phyloP scores from a whole-genome alignment of 2,329 filamentous ascomycete species.

The Fusarium lyarnte region DNA sequence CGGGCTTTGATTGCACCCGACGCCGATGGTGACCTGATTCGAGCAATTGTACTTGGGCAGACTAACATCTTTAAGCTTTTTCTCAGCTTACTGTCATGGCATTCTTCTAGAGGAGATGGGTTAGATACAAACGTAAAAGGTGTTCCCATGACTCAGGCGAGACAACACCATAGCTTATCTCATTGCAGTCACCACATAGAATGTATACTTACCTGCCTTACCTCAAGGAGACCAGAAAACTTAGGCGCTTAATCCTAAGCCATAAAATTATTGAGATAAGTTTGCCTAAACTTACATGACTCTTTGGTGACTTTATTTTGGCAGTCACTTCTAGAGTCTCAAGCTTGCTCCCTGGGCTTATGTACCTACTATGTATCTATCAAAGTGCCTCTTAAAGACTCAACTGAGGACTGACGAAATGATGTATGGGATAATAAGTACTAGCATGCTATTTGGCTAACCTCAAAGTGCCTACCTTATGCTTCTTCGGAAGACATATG shows the following conservation, averaged over 20 bases:
- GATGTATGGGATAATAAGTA: neutral
- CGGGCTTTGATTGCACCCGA: constrained; percentile 13
- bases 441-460: neutral
- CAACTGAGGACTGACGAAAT: neutral
- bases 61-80: neutral
- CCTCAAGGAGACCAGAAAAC: neutral
- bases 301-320: neutral
- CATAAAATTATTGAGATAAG: neutral
- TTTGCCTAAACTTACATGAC: neutral
- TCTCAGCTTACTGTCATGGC: neutral
- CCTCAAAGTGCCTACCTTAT: neutral
- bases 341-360: neutral
- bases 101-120: neutral
- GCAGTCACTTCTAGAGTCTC: neutral
- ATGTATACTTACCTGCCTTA: neutral
- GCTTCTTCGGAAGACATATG: neutral
- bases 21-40: constrained; percentile 9
- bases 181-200: neutral
- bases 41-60: neutral
- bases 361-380: neutral
- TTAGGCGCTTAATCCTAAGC: neutral
- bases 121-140: neutral
- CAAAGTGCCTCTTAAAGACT: neutral
- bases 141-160: constrained; percentile 9
- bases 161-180: neutral